Conservation (phyloP, 768 basidiomycete species). For the Psilocybe tampanensis region DNA sequence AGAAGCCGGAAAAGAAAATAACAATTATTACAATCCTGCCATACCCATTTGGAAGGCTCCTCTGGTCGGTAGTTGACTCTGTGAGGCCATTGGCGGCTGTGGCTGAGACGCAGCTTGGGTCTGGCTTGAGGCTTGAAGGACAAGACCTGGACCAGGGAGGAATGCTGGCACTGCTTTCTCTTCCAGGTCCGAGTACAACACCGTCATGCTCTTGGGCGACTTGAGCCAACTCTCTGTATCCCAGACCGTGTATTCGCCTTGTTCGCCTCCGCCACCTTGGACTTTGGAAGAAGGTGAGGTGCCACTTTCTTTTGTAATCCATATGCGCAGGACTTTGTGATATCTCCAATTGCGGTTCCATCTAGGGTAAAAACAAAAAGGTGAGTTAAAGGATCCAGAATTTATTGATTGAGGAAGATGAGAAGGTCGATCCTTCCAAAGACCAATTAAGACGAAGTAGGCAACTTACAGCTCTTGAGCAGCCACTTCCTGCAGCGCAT, state of each 20-base stretch:
- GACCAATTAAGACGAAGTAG: constrained; percentile 9
- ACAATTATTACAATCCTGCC: constrained; percentile 43
- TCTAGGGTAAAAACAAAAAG: constrained; percentile 43
- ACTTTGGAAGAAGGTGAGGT: constrained; percentile 77
- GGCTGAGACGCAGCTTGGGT: constrained; percentile 27
- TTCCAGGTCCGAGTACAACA: constrained; percentile 73
- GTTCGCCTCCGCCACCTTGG: constrained; percentile 80
- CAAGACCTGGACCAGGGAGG: constrained; percentile 41
- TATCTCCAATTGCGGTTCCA: constrained; percentile 96
- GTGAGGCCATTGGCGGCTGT: constrained; percentile 41
- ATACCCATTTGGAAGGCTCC: constrained; percentile 55
- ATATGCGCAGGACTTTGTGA: constrained; percentile 86
- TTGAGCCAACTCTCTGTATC: constrained; percentile 80
- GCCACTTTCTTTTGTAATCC: constrained; percentile 88
- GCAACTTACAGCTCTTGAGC: constrained; percentile 89
- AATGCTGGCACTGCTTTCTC: constrained; percentile 73
- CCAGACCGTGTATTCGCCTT: constrained; percentile 91
- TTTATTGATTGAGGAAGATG: constrained; percentile 7
- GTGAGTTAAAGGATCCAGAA: constrained; percentile 1
- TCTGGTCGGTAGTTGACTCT: constrained; percentile 41
- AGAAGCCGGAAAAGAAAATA: constrained; percentile 16
- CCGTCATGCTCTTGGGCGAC: constrained; percentile 77
- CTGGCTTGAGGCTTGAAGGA: constrained; percentile 23
- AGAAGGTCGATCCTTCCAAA: not conserved
- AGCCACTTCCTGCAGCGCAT: constrained; percentile 92